Base-by-base conservation (phyloP, 2,329 filamentous ascomycete species). In the Paraphaeosphaeria sporulosa region DNA sequence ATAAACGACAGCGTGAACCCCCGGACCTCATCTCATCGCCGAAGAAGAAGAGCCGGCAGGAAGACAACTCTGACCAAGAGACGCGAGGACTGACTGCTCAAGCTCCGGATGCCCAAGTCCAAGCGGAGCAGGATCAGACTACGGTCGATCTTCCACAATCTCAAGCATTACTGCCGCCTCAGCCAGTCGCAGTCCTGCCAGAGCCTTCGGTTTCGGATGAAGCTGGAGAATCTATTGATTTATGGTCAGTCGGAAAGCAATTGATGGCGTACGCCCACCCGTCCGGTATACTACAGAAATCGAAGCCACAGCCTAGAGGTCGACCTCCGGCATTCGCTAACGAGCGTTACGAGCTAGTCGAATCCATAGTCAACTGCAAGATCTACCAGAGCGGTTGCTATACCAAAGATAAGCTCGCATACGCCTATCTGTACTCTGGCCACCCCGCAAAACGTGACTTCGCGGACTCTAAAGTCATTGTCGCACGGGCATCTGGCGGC, bases 351-450 rank as follows among this genome's bases (percentile, higher is more conserved):
- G 84, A 84, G 15, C 76, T 93, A 0, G 90, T 86, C 64, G 87
- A 91, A 67, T 83, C 87, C 0, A 69, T 91, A 0, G 82, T 84
- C 0, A 90, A 87, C 75, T 92, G 86, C 73, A 84, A 82, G 15
- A 78, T 85, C 1, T 86, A 87, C 40, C 86, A 92, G 65, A 82
- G 85, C 1, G 87, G 86, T 5, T 79, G 83, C 4, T 87, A 92
- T 57, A 79, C 80, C 0, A 79, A 76, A 0, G 76, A 82, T 2
- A 77, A 80, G 0, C 72, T 86, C n/a, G 83, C 83, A 1, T 79
- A 80, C 46, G 87, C 85, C 0, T 84, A 90, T 59, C 79, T 92
- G 25, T 80, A 89, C 21, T 87, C 91, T 66, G 81, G 79, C 0
- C 81, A 85, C 48, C 77, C 79, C 10, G 85, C 85, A 2, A 62